A percentile compares a stretch with the other conserved stretches of the same genome.
Conservation (phyloP, 306 rosid genomes). For the Geum urbanum region DNA sequence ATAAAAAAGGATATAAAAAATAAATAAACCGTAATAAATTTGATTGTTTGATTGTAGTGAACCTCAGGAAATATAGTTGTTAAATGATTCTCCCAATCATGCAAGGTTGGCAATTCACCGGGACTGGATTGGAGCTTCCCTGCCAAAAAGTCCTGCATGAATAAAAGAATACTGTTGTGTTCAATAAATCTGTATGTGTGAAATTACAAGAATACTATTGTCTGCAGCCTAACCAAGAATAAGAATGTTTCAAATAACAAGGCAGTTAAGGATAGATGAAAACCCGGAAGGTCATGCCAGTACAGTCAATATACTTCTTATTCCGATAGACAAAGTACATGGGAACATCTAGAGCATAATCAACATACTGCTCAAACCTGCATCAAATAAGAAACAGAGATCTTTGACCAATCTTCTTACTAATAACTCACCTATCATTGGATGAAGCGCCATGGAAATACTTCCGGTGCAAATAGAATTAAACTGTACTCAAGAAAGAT, state of each 20-base stretch:
- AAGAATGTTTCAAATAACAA: slow-evolving; percentile 16
- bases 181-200: background rate
- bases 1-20: background rate
- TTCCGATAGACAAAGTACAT: slow-evolving; percentile 91
- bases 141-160: slow-evolving; percentile 76
- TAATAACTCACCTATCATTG: slow-evolving; percentile 8
- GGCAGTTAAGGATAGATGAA: slow-evolving; percentile 33
- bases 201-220: too few relatives aligned
- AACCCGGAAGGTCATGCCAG: slow-evolving; percentile 97
- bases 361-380: slow-evolving; percentile 96
- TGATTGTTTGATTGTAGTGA: slow-evolving; percentile 10
- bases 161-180: background rate
- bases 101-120: slow-evolving; percentile 87
- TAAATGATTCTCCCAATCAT: slow-evolving; percentile 98
- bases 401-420: slow-evolving; percentile 18
- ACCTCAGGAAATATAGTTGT: slow-evolving; percentile 98
- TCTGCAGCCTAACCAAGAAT: background rate
- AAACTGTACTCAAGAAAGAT: background rate
- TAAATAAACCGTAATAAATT: background rate
- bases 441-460: slow-evolving; percentile 2
- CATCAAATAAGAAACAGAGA: slow-evolving; percentile 24
- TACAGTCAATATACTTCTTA: slow-evolving; percentile 71
- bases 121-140: slow-evolving; percentile 81
- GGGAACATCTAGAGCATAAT: slow-evolving; percentile 96
- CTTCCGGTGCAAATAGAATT: background rate